Conservation (phyloP, 768 basidiomycete species). For the Suillus lakei region DNA sequence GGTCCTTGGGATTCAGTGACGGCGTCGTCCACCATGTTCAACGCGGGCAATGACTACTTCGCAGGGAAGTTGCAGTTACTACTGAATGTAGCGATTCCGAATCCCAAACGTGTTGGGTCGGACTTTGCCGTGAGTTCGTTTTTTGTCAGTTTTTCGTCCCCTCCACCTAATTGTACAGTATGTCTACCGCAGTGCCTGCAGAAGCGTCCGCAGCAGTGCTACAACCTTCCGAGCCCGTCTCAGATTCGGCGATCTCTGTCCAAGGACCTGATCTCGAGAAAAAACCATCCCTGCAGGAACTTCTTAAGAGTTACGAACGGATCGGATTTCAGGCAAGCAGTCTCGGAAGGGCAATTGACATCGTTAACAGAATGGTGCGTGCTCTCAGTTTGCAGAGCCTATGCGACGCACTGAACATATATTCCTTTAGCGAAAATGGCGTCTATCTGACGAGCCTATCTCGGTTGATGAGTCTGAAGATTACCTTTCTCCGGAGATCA, state of each 20-base stretch:
- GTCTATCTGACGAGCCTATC: conserved; percentile 84
- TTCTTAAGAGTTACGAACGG: conserved; percentile 80
- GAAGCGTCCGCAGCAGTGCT: conserved; percentile 78
- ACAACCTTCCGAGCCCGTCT: conserved; percentile 73
- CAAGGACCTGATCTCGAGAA: conserved; percentile 87
- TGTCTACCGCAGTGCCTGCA: conserved; percentile 46
- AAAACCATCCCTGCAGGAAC: conserved; percentile 63
- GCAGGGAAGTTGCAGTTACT: neutral
- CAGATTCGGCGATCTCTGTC: conserved; percentile 68
- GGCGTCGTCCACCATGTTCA: conserved; percentile 1
- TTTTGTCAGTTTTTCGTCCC: neutral
- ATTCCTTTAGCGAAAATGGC: conserved; percentile 74
- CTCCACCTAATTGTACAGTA: conserved; percentile 14
- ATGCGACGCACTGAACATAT: neutral
- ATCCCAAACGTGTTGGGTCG: conserved; percentile 15
- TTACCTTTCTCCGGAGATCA: conserved; percentile 58
- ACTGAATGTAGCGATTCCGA: neutral
- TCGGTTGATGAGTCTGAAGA: conserved; percentile 73
- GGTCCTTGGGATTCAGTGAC: conserved; percentile 30
- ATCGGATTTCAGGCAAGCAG: conserved; percentile 99
- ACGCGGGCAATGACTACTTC: neutral
- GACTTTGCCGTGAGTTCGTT: conserved; percentile 30
- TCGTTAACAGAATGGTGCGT: conserved; percentile 91
- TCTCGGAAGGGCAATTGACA: conserved; percentile 83
- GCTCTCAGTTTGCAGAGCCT: conserved; percentile 4